Base-by-base conservation (phyloP, 768 basidiomycete genomes). In the Phylloporus arenicola region DNA sequence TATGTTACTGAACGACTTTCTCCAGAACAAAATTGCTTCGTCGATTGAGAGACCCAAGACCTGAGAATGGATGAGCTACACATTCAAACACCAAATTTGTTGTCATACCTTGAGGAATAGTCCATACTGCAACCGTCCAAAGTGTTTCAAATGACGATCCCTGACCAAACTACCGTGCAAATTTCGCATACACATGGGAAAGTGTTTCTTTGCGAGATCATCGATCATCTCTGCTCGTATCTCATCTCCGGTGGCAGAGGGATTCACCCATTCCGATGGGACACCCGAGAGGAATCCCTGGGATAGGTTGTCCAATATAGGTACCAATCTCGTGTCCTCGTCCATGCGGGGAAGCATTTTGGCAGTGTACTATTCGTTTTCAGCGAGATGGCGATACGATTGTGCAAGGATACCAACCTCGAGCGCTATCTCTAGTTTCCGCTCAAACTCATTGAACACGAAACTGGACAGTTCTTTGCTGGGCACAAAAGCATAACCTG, bases 151-250 rank as follows among this genome's bases (percentile, higher is more conserved):
- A 65, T 97, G 95, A 44, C 82, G 79, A 64, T 92, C 88, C 56
- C 78, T 72, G 54, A 79, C 76, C 50, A 97, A 70, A 46, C 73
- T 81, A 47, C 88, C 88, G 62, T 97, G 93, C 46, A 96, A 70
- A 57, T 84, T 85, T 44, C 91, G 83, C 93, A 96, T 96, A 66
- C 96, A 99, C 57, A 92, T 73, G 1, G 96, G 96, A 79, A 92
- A 98, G 64, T 97, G 92, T 65, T 86, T 86, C 58, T 72, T 75
- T 0, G 93, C 83, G 25, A 98, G 71, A 29, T 85, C 85, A 60
- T 96, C 89, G 2, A 99, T 76, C 93, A 95, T 94, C 46, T 96
- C 95, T 1, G 94, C 94, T 51, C 81, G 93, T 57, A 98, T 83
- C 40, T 79, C 79, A 27, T 84, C 82, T 0, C 78, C 78, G 27